Conservation (phyloP, 495 filamentous ascomycete genomes). For the Penicillium cosmopolitanum region DNA sequence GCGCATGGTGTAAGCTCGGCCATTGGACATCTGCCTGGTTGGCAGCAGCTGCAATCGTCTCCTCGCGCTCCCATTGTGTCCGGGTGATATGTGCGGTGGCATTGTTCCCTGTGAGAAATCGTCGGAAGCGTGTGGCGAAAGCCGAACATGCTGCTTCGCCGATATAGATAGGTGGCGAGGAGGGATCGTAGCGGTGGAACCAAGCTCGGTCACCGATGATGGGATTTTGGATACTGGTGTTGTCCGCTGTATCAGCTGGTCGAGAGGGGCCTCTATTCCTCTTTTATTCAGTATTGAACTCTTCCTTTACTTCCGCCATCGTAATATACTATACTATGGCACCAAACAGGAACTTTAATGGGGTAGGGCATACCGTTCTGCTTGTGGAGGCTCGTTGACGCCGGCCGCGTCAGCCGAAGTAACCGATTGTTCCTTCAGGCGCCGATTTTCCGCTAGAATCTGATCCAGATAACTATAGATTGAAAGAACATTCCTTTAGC, state of each 20-base stretch:
- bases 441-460: slow-evolving; percentile 42
- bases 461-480: slow-evolving; percentile 39
- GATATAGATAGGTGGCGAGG: slow-evolving; percentile 49
- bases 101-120: slow-evolving; percentile 44
- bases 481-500: not conserved
- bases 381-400: slow-evolving; percentile 18
- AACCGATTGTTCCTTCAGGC: slow-evolving; percentile 41
- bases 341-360: too few species aligned
- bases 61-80: slow-evolving; percentile 46
- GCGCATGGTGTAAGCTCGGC: slow-evolving; percentile 46
- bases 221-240: slow-evolving; percentile 43
- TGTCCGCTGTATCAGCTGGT: slow-evolving; percentile 32
- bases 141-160: slow-evolving; percentile 52
- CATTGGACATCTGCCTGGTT: slow-evolving; percentile 39
- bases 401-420: slow-evolving; percentile 38
- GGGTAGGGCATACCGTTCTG: slow-evolving; percentile 15
- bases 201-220: slow-evolving; percentile 48
- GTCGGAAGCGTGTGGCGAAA: slow-evolving; percentile 50
- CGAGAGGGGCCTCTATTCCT: slow-evolving; percentile 24
- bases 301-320: too few species aligned
- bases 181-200: slow-evolving; percentile 49
- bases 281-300: not conserved
- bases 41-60: slow-evolving; percentile 37
- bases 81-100: slow-evolving; percentile 44
- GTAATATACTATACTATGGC: not conserved